Percentiles rank a stretch among this genome's conserved stretches.
These are phyloP conservation scores for Friedmanniomyces simplex DNA, from an alignment of 495 filamentous ascomycete genomes.

Conservation along the genomic window DNA sequence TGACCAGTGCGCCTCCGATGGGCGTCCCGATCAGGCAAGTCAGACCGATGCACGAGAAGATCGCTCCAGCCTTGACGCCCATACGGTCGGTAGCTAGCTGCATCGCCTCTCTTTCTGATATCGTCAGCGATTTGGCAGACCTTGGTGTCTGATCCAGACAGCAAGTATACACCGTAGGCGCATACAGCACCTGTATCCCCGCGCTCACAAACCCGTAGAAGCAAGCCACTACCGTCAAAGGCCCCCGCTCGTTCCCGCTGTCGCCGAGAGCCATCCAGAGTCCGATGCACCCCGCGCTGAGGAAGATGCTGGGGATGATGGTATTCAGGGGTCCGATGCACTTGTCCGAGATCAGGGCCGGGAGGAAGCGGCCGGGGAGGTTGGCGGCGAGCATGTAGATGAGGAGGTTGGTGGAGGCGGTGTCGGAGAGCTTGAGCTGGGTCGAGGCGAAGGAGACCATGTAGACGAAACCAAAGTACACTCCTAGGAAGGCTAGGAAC, in stretches of 20 bases:
- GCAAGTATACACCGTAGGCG: conserved; percentile 11
- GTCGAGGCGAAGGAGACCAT: conserved; percentile 19
- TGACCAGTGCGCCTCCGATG: conserved; percentile 18
- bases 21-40: conserved; percentile 18
- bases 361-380: conserved; percentile 16
- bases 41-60: conserved; percentile 13
- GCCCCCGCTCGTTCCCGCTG: background rate
- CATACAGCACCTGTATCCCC: conserved; percentile 17
- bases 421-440: conserved; percentile 16
- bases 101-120: background rate
- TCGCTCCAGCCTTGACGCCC: conserved; percentile 17
- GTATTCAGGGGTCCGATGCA: conserved; percentile 26
- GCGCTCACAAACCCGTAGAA: conserved; percentile 20
- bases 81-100: conserved; percentile 3
- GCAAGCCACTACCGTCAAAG: conserved; percentile 13
- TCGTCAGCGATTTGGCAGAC: background rate
- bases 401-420: conserved; percentile 11
- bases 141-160: background rate
- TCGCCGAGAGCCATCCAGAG: conserved; percentile 9
- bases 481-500: conserved; percentile 18
- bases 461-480: conserved; percentile 20
- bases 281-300: conserved; percentile 11
- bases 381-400: conserved; percentile 19
- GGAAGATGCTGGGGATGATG: conserved; percentile 16
- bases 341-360: conserved; percentile 9